phyloP scores from a whole-genome alignment of 1,284 basidiomycete genomes.

The Trichosporon sp. region DNA sequence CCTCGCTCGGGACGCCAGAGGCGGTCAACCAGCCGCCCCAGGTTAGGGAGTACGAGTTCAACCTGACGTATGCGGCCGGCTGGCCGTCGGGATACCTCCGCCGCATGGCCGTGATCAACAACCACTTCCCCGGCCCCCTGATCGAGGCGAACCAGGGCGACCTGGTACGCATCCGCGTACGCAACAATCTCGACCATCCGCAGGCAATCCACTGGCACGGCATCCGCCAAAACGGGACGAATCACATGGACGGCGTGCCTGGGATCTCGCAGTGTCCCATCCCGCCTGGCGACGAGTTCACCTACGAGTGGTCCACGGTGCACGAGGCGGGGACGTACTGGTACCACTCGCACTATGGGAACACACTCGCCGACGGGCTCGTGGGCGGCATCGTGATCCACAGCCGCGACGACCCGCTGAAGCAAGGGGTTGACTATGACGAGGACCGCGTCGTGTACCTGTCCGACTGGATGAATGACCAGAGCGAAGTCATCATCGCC shows the following conservation, averaged over 20 bases:
- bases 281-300: constrained; percentile 58
- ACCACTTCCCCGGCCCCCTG: constrained; percentile 36
- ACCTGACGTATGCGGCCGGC: constrained; percentile 20
- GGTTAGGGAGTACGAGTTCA: constrained; percentile 21
- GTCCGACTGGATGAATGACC: constrained; percentile 39
- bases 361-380: constrained; percentile 45
- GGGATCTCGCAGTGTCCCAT: constrained; percentile 60
- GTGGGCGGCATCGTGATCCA: constrained; percentile 42
- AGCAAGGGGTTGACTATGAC: constrained; percentile 38
- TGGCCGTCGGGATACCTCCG: constrained; percentile 23
- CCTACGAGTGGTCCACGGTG: constrained; percentile 55
- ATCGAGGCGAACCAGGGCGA: constrained; percentile 48
- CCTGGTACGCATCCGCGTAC: constrained; percentile 38
- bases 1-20: not conserved
- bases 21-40: not conserved
- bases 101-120: constrained; percentile 25
- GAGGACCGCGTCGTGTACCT: constrained; percentile 40
- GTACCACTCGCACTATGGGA: constrained; percentile 45
- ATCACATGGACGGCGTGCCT: constrained; percentile 43
- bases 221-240: constrained; percentile 40
- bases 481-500: constrained; percentile 34
- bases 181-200: constrained; percentile 36
- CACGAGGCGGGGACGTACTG: constrained; percentile 45
- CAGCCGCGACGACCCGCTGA: constrained; percentile 37
- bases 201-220: constrained; percentile 48